Evolutionary conservation across 2,329 filamentous ascomycete genomes (phyloP).

Genomic region (Trichoderma pleuroti): DNA sequence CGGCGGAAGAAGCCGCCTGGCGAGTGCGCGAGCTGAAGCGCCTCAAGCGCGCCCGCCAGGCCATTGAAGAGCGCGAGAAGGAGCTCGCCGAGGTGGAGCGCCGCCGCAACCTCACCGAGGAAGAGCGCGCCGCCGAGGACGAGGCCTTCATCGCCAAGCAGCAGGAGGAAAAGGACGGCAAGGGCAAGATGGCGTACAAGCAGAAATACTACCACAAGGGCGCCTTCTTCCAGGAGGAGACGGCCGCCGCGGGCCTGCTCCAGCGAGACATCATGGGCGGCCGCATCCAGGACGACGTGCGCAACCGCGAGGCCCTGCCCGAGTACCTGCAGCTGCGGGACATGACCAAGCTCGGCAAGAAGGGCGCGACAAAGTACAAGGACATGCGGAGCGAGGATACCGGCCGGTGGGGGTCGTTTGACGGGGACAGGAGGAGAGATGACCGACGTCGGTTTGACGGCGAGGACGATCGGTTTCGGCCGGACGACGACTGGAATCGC

Average conservation of each 20-base stretch:
- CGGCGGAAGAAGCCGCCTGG: constrained; percentile 88
- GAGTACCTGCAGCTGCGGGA: constrained; percentile 91
- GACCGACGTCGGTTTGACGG: constrained; percentile 36
- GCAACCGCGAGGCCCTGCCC: constrained; percentile 77
- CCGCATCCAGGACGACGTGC: constrained; percentile 76
- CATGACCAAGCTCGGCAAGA: constrained; percentile 89
- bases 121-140: constrained; percentile 84
- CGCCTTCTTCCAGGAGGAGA: constrained; percentile 87
- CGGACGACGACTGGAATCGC: constrained; percentile 55
- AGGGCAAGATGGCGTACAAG: constrained; percentile 84
- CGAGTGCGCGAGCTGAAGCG: constrained; percentile 87
- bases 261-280: constrained; percentile 83
- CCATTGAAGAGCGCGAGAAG: constrained; percentile 77
- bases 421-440: constrained; percentile 43
- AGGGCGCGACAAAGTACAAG: constrained; percentile 84
- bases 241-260: constrained; percentile 69
- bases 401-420: constrained; percentile 72
- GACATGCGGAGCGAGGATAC: constrained; percentile 90
- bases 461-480: constrained; percentile 62
- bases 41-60: constrained; percentile 79
- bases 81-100: constrained; percentile 89
- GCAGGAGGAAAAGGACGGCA: constrained; percentile 71
- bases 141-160: constrained; percentile 72
- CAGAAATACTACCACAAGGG: constrained; percentile 97
- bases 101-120: constrained; percentile 77